Evolutionary conservation across 192 early-diverging fungal genomes (phyloP).

Genomic region (Powellomyces hirtus): DNA sequence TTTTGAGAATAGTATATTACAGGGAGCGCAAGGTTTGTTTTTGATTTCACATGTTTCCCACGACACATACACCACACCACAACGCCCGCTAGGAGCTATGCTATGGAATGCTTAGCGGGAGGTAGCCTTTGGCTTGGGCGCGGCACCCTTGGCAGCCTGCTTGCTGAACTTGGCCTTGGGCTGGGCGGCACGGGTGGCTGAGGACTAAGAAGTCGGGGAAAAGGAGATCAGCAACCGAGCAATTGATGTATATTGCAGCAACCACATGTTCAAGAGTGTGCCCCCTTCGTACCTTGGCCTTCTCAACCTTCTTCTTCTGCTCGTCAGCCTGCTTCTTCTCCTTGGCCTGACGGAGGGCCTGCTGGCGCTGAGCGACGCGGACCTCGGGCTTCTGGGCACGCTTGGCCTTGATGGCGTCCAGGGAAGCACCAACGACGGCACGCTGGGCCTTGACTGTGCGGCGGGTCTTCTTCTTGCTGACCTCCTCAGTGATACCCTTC

Average conservation of each 20-base stretch:
- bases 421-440: conserved; percentile 91
- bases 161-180: conserved; percentile 71
- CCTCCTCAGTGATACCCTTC: conserved; percentile 97
- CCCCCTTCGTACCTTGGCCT: conserved; percentile 59
- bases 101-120: conserved; percentile 67
- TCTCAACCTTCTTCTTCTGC: conserved; percentile 84
- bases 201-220: conserved; percentile 28
- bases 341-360: conserved; percentile 85
- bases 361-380: conserved; percentile 84
- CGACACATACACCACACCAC: background rate
- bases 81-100: no score
- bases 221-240: background rate
- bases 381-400: conserved; percentile 95
- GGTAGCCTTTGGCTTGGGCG: conserved; percentile 73
- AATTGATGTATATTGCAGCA: background rate
- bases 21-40: no score
- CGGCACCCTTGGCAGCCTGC: conserved; percentile 78
- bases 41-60: background rate
- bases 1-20: no score
- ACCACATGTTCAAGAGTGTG: background rate
- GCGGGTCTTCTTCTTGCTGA: conserved; percentile 93
- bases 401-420: conserved; percentile 96
- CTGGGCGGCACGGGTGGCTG: conserved; percentile 34
- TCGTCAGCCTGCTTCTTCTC: conserved; percentile 86
- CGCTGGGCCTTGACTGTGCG: conserved; percentile 95